These are phyloP conservation scores for Ophiostoma fasciatum DNA, from an alignment of 2,329 filamentous ascomycete genomes.

Conservation along the genomic window DNA sequence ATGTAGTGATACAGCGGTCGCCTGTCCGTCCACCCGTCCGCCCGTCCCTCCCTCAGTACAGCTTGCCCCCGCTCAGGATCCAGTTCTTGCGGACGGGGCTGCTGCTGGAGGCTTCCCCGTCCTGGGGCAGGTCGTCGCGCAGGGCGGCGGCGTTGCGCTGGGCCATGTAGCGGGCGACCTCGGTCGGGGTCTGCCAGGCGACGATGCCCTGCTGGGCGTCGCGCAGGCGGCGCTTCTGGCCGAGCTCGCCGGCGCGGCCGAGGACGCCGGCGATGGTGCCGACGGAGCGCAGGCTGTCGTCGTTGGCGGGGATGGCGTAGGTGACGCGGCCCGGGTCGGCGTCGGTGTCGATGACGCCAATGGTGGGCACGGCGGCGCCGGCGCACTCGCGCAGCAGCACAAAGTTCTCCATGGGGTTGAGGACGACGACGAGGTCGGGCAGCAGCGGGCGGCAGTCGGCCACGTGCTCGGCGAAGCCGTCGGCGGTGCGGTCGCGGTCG, in stretches of 20 bases:
- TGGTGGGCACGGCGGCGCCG: conserved; percentile 75
- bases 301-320: conserved; percentile 91
- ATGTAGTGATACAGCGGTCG: too few species aligned
- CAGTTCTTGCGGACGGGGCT: too few species aligned
- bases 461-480: conserved; percentile 52
- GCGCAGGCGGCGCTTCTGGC: conserved; percentile 50
- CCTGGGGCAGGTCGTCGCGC: too few species aligned
- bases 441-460: conserved; percentile 50
- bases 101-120: too few species aligned
- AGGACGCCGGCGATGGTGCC: conserved; percentile 74
- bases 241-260: conserved; percentile 68
- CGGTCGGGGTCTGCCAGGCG: conserved; percentile 41
- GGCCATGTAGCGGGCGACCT: too few species aligned
- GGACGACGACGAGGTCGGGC: conserved; percentile 80
- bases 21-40: too few species aligned
- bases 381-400: conserved; percentile 84
- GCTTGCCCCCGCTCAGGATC: too few species aligned
- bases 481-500: conserved; percentile 40
- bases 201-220: conserved; percentile 47
- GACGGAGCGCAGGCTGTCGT: conserved; percentile 78
- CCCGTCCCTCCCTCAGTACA: too few species aligned
- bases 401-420: conserved; percentile 90
- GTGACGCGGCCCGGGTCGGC: conserved; percentile 87
- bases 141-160: too few species aligned
- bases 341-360: conserved; percentile 90